Percentiles rank a stretch among this genome's conserved stretches.
Conservation (phyloP, 164 flowering plant species). For the Vitis rotundifolia region DNA sequence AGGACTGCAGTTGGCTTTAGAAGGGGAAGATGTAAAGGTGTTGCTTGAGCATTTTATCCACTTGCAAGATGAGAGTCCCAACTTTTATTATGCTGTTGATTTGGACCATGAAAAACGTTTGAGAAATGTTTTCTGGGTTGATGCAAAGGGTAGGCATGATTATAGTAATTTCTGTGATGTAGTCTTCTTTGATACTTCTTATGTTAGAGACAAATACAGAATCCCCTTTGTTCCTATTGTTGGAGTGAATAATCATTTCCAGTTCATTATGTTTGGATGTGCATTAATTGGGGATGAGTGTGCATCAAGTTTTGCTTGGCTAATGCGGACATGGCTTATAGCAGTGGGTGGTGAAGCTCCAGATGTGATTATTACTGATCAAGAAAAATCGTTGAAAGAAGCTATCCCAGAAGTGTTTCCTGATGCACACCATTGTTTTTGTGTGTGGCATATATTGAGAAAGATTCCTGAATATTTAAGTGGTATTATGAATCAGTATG, state of each 20-base stretch:
- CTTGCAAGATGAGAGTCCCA: conserved; percentile 27
- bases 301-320: conserved; percentile 21
- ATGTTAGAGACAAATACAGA: conserved; percentile 19
- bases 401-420: conserved; percentile 28
- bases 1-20: conserved; percentile 28
- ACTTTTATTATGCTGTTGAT: conserved; percentile 34
- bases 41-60: conserved; percentile 24
- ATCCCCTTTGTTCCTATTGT: conserved; percentile 28
- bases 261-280: conserved; percentile 33
- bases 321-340: conserved; percentile 32
- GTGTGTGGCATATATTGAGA: conserved; percentile 32
- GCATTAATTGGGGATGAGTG: conserved; percentile 26
- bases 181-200: conserved; percentile 28
- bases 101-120: conserved; percentile 21
- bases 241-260: conserved; percentile 38
- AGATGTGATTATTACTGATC: conserved; percentile 29
- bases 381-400: conserved; percentile 25
- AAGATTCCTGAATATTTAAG: conserved; percentile 25
- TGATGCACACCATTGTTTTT: conserved; percentile 22
- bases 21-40: conserved; percentile 18
- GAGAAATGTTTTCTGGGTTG: conserved; percentile 37
- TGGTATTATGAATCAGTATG: conserved; percentile 5
- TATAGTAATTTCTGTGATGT: conserved; percentile 26
- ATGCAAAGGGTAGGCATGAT: conserved; percentile 29
- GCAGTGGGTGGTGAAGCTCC: conserved; percentile 31